phyloP scores from a whole-genome alignment of 352 stramenopile genomes.

The Globisporangium lucens region DNA sequence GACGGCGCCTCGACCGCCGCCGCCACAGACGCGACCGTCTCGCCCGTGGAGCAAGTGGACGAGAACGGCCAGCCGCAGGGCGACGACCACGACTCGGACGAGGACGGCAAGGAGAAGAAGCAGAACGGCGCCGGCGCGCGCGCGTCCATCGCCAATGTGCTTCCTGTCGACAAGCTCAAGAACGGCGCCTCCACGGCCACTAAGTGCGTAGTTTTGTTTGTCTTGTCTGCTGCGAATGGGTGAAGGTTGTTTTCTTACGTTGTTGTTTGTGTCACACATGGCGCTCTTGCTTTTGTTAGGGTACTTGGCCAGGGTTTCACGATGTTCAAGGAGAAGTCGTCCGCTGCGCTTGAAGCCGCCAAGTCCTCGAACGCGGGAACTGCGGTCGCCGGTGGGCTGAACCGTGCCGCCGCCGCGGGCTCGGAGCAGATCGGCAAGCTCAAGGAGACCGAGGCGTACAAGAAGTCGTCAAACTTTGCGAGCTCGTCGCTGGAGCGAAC shows the following conservation, averaged over 20 bases:
- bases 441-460: conserved; percentile 83
- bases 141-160: conserved; percentile 71
- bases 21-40: conserved; percentile 20
- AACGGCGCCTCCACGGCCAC: conserved; percentile 77
- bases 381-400: conserved; percentile 63
- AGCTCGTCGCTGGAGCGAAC: conserved; percentile 59
- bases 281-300: conserved; percentile 19
- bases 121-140: conserved; percentile 23
- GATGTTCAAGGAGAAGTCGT: conserved; percentile 74
- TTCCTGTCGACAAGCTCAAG: conserved; percentile 88
- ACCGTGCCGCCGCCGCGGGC: conserved; percentile 49
- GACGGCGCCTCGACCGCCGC: conserved; percentile 24
- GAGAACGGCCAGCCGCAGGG: conserved; percentile 27
- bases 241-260: not conserved
- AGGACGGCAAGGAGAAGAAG: conserved; percentile 52
- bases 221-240: not conserved
- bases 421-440: conserved; percentile 80
- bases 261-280: not conserved
- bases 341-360: conserved; percentile 62
- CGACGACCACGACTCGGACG: conserved; percentile 37
- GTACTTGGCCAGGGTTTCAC: conserved; percentile 66
- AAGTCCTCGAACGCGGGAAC: conserved; percentile 77
- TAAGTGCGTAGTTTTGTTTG: conserved; percentile 40
- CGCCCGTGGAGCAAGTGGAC: conserved; percentile 9
- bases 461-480: conserved; percentile 68